Evolutionary conservation across 495 filamentous ascomycete genomes (phyloP), one percentile per base, ranked within the genome.

Genomic region (Hypoxylon crocopeplum): DNA sequence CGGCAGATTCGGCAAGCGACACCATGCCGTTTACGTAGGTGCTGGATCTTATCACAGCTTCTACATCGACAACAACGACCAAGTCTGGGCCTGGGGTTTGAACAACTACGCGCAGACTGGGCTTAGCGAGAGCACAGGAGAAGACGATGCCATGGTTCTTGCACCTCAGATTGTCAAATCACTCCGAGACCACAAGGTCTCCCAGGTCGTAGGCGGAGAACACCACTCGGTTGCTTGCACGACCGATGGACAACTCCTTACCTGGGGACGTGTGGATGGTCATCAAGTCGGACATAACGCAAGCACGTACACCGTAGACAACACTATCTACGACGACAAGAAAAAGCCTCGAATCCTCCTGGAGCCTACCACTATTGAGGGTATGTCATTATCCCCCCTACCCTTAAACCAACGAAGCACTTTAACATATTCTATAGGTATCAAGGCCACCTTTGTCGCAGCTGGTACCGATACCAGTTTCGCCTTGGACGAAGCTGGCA

Each of bases 51-150:
- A 87, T 63, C 86, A 89, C 68, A 83, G 79, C 44, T 88, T 96
- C 48, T 92, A 92, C 42, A 82, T 93, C 49, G 82, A 87, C 64
- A 74, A 80, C 13, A 77, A 83, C n/a, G 86, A 83, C 19, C 78
- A 84, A 21, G 85, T 93, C 42, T 94, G 83, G 75, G 75, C 87
- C 1, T 96, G 92, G 91, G 92, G 92, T 7, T 70, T 91, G 34
- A 96, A 96, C 73, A 89, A 86, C 64, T 94, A 87, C 66, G 86
- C 88, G 24, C 87, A 92, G 68, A 90, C 87, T 7, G 94, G 90
- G 37, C 80, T 91, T 47, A 77, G 78, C 10, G 81, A 84, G 10
- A 82, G 83, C 40, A 91, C 86, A 19, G 91, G 92, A 51, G 79
- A 80, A 10, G 68, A 84, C 12, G 85, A 85, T 6, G 63, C 71